These are phyloP conservation scores for Penicillium ucsense DNA, from an alignment of 495 filamentous ascomycete genomes.

Conservation along the genomic window DNA sequence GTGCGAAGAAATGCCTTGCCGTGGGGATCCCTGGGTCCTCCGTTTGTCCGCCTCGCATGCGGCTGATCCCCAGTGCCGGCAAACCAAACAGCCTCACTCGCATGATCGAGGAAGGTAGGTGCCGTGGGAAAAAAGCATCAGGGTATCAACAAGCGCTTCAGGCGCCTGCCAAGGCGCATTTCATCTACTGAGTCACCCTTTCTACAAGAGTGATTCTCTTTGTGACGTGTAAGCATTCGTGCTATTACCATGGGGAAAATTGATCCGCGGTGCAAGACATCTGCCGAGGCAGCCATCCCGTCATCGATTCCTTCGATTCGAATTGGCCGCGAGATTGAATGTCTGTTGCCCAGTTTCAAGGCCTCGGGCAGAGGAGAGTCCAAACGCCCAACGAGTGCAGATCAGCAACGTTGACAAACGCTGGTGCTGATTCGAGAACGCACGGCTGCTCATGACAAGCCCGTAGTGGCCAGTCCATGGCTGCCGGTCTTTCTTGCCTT, in stretches of 20 bases:
- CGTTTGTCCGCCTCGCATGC: slow-evolving; percentile 12
- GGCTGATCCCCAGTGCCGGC: slow-evolving; percentile 10
- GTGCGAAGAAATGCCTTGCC: slow-evolving; percentile 1
- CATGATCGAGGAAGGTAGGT: slow-evolving; percentile 6
- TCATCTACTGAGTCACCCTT: not conserved
- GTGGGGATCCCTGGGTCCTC: slow-evolving; percentile 8
- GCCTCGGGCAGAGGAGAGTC: too few relatives aligned
- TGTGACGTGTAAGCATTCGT: too few relatives aligned
- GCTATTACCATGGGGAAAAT: too few relatives aligned
- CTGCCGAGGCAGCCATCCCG: not conserved
- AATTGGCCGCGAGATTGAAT: too few relatives aligned
- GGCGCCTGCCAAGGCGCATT: slow-evolving; percentile 18
- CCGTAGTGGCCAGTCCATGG: not conserved
- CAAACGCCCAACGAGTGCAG: too few relatives aligned
- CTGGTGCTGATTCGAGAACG: not conserved
- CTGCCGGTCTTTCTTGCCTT: not conserved
- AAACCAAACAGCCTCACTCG: slow-evolving; percentile 3
- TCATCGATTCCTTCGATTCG: slow-evolving; percentile 12
- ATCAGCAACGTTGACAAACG: too few relatives aligned
- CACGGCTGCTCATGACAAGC: not conserved
- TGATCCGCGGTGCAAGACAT: not conserved
- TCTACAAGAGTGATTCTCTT: too few relatives aligned
- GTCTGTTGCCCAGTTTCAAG: too few relatives aligned
- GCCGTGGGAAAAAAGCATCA: slow-evolving; percentile 2
- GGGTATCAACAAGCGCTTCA: slow-evolving; percentile 30